Base-by-base conservation (phyloP, 176 grass and related monocot genomes). In the Lolium multiflorum region DNA sequence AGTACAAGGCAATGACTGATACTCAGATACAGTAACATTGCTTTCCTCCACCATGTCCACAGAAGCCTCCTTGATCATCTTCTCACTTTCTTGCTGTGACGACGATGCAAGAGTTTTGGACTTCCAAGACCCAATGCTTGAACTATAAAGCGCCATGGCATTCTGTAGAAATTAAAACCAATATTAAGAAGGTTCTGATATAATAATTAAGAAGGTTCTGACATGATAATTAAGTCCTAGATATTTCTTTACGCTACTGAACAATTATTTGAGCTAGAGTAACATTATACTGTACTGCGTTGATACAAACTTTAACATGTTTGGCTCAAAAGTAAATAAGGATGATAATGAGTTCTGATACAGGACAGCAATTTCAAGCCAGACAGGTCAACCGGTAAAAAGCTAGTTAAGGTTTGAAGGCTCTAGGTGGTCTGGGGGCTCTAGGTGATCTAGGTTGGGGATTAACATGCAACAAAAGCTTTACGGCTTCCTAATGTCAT, bases 131-230 rank as follows among this genome's bases (percentile, higher is more conserved):
- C 52, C 86, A 22, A 16, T 76, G 49, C 64, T 75, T 4, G 25
- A 77, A 69, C 52, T 83, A 50, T 70, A 88, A 59, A 88, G 51
- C 7, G 54, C 26, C 87, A 88, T 72, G 63, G 87, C 87, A 20
- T 71, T 84, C 87, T 88, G 87, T 18, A 77, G 3, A 83, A 67
- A 17, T 88, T 59, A 78, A 83, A 62, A 5, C 48, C 20, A 82
- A 25, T 15, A 22, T 43, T 50, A 58, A 68, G 17, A 38, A 81
- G 35, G 66, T 57, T 44, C 18, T 71, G 31, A 57, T 21, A 35
- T 82, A 70, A 54, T 35, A 35, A 22, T 43, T 50, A 58, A 68
- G 17, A 38, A 81, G 35, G 66, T 57, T 44, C 31, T 71, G 31
- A 57, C 15, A 35, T 82, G 55, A 54, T 35, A 35, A 35, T 35